These are phyloP conservation scores for Silene coronaria DNA, from an alignment of 179 eudicot species.

Conservation along the genomic window DNA sequence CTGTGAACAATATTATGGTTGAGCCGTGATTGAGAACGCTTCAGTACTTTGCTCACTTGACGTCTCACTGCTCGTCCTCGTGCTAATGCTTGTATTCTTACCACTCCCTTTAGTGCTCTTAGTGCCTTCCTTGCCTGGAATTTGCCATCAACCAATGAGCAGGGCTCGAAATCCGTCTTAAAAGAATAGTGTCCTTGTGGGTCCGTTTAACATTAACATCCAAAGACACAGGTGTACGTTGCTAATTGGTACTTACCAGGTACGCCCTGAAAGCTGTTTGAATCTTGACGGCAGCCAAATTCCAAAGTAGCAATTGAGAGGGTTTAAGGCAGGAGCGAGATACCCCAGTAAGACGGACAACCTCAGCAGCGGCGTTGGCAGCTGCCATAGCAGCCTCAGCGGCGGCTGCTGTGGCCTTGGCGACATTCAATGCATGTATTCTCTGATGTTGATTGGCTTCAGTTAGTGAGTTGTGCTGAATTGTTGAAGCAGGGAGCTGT, in stretches of 20 bases:
- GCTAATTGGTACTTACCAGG: too few relatives aligned
- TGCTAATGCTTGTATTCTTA: slow-evolving; percentile 77
- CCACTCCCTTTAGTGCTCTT: slow-evolving; percentile 71
- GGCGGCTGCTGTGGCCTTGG: slow-evolving; percentile 78
- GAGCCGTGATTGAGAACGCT: slow-evolving; percentile 28
- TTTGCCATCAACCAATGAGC: too few relatives aligned
- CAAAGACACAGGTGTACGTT: too few relatives aligned
- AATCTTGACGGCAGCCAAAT: slow-evolving; percentile 59
- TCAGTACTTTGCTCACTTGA: slow-evolving; percentile 29
- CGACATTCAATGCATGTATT: slow-evolving; percentile 64
- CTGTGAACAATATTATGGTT: slow-evolving; percentile 25
- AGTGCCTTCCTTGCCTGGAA: slow-evolving; percentile 80
- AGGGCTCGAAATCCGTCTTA: too few relatives aligned
- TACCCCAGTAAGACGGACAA: slow-evolving; percentile 52
- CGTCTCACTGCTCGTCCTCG: slow-evolving; percentile 70
- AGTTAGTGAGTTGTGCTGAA: slow-evolving; percentile 30
- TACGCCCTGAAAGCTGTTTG: slow-evolving; percentile 70
- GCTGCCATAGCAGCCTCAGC: slow-evolving; percentile 92
- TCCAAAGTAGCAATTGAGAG: slow-evolving; percentile 22
- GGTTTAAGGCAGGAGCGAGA: slow-evolving; percentile 24
- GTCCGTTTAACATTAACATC: too few relatives aligned
- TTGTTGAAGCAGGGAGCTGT: slow-evolving; percentile 32
- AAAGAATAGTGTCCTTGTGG: too few relatives aligned
- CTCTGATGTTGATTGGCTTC: slow-evolving; percentile 70
- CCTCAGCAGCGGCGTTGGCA: slow-evolving; percentile 86